Percentiles rank a stretch among this genome's conserved stretches.
phyloP scores from a whole-genome alignment of 495 filamentous ascomycete species.

The Wilcoxina mikolae region DNA sequence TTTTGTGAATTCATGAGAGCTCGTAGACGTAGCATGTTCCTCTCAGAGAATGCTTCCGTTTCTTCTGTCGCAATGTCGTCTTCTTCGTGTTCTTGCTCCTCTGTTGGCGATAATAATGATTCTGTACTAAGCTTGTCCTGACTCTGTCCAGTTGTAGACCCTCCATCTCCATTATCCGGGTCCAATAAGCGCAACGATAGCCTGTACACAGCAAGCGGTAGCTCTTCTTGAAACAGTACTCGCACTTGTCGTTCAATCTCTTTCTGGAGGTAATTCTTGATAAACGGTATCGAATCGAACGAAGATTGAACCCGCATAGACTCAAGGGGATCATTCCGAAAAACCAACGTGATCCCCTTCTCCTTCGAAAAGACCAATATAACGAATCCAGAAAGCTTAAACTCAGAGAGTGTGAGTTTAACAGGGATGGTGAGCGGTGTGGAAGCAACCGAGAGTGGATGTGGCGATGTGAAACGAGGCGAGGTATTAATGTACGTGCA shows the following conservation, averaged over 20 bases:
- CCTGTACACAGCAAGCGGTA: slow-evolving; percentile 85
- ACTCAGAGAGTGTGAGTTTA: slow-evolving; percentile 86
- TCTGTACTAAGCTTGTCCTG: too few species aligned
- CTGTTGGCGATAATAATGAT: slow-evolving; percentile 8
- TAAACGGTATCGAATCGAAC: slow-evolving; percentile 93
- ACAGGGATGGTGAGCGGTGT: slow-evolving; percentile 89
- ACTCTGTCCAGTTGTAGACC: slow-evolving; percentile 39
- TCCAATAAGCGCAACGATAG: slow-evolving; percentile 75
- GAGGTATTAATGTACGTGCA: slow-evolving; percentile 83
- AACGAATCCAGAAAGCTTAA: slow-evolving; percentile 92
- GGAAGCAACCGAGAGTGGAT: slow-evolving; percentile 64
- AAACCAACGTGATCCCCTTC: slow-evolving; percentile 88
- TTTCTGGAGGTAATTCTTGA: slow-evolving; percentile 85
- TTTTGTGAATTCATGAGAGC: slow-evolving; percentile 52
- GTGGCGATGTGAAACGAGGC: slow-evolving; percentile 78
- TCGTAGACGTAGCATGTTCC: background rate
- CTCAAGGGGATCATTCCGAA: slow-evolving; percentile 91
- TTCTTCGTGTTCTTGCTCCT: slow-evolving; percentile 32
- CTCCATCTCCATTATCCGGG: slow-evolving; percentile 50
- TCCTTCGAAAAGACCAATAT: slow-evolving; percentile 90
- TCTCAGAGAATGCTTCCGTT: background rate
- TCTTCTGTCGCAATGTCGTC: slow-evolving; percentile 26
- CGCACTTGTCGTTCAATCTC: slow-evolving; percentile 84
- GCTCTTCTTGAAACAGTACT: slow-evolving; percentile 85
- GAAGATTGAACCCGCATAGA: slow-evolving; percentile 92